Percentiles rank a stretch among this genome's conserved stretches.
These are phyloP conservation scores for Aspergillus caelatus DNA, from an alignment of 2,329 filamentous ascomycete genomes.

Conservation along the genomic window DNA sequence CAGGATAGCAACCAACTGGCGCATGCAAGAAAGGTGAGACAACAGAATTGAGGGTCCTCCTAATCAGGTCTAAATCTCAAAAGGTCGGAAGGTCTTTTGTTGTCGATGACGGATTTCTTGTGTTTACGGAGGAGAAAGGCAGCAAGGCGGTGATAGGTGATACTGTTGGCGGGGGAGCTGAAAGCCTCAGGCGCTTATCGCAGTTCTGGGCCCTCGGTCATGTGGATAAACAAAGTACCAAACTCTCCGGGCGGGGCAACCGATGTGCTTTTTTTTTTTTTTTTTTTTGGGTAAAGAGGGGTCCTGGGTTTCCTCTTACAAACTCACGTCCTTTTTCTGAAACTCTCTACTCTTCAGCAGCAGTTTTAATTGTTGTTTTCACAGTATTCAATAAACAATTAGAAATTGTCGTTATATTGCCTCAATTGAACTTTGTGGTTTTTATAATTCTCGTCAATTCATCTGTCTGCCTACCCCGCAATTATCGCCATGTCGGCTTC, in stretches of 20 bases:
- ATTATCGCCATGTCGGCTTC: constrained; percentile 34
- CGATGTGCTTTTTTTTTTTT: constrained; percentile 1
- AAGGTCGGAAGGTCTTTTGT: background rate
- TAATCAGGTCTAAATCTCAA: no score
- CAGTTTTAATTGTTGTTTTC: background rate
- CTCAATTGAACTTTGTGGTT: background rate
- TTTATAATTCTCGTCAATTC: background rate
- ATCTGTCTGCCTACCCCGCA: constrained; percentile 6
- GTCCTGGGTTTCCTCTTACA: constrained; percentile 7
- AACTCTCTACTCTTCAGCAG: background rate
- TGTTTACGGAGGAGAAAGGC: constrained; percentile 1
- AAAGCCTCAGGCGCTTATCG: constrained; percentile 21
- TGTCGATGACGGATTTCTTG: background rate
- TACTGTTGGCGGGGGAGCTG: constrained; percentile 26
- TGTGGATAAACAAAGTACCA: constrained; percentile 26
- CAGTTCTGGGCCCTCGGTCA: constrained; percentile 16
- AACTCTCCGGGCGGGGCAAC: constrained; percentile 24
- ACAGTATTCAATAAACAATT: background rate
- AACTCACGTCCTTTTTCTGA: background rate
- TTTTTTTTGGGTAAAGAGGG: constrained; percentile 10
- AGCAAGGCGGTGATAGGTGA: constrained; percentile 25
- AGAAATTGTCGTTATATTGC: background rate
- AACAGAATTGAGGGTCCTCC: background rate
- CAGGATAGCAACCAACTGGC: background rate
- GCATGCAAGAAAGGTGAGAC: constrained; percentile 7